Evolutionary conservation across 2,329 filamentous ascomycete species (phyloP).

Genomic region (Colletotrichum cordylinicola): DNA sequence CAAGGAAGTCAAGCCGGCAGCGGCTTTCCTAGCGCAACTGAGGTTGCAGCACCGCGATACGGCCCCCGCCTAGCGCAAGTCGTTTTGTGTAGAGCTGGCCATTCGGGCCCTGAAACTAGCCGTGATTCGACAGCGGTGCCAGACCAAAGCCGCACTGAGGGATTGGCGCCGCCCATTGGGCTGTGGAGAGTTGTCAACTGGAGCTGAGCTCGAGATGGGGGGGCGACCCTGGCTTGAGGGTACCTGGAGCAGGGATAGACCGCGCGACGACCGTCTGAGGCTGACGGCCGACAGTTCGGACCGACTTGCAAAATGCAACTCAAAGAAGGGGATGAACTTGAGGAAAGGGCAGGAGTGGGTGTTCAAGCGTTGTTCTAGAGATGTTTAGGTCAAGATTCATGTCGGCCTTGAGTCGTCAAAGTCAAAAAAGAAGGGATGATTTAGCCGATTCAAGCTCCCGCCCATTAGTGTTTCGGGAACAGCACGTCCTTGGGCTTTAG

Average conservation of each 20-base stretch:
- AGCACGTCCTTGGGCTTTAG: neutral
- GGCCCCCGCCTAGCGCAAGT: neutral
- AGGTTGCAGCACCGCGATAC: neutral
- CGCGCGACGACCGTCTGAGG: neutral
- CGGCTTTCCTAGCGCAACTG: neutral
- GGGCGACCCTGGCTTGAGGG: neutral
- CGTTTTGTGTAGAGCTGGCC: conserved; percentile 8
- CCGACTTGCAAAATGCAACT: neutral
- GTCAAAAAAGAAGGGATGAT: neutral
- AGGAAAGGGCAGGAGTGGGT: neutral
- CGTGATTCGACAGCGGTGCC: conserved; percentile 1
- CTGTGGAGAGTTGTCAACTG: neutral
- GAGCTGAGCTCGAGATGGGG: neutral
- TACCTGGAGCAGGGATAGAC: neutral
- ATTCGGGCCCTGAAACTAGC: conserved; percentile 13
- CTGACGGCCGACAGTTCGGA: conserved; percentile 1
- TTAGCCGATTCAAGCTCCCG: neutral
- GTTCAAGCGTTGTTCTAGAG: neutral
- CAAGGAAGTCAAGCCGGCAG: neutral
- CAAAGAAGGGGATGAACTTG: neutral
- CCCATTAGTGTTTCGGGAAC: neutral
- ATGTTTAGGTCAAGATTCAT: neutral
- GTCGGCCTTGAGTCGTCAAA: neutral
- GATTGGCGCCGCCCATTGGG: conserved; percentile 17
- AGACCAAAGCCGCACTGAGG: neutral